phyloP scores from a whole-genome alignment of 345 rosid species.

The Sisymbrium altissimum region DNA sequence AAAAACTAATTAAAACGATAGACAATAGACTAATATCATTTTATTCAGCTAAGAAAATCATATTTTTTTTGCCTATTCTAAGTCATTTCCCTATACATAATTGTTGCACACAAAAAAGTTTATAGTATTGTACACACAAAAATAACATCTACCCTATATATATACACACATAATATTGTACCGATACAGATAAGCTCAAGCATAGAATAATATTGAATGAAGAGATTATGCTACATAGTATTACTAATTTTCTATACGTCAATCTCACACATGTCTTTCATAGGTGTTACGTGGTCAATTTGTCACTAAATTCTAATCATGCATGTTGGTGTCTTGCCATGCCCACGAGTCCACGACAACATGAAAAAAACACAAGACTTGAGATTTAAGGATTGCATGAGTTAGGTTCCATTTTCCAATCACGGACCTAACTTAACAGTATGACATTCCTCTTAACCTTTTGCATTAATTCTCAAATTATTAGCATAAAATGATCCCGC shows the following conservation, averaged over 20 bases:
- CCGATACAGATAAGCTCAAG: background rate
- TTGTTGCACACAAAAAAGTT: no score
- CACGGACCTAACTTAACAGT: slow-evolving; percentile 35
- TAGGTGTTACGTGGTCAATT: slow-evolving; percentile 34
- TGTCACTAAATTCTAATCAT: slow-evolving; percentile 25
- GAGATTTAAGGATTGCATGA: slow-evolving; percentile 33
- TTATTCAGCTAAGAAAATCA: background rate
- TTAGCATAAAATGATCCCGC: background rate
- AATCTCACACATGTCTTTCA: slow-evolving; percentile 24
- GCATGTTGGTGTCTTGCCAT: slow-evolving; percentile 23
- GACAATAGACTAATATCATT: background rate
- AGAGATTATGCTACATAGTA: background rate
- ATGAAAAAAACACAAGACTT: slow-evolving; percentile 20
- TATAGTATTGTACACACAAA: background rate
- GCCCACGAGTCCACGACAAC: background rate
- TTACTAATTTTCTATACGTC: slow-evolving; percentile 6
- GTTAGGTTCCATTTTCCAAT: slow-evolving; percentile 32
- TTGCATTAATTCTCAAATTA: slow-evolving; percentile 9
- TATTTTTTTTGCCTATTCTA: no score
- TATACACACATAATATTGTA: background rate
- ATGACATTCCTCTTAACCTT: slow-evolving; percentile 32
- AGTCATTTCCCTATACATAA: no score
- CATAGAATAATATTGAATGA: background rate
- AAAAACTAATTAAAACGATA: background rate
- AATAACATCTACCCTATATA: background rate